Conservation (phyloP, 2,329 filamentous ascomycete genomes). For the Fusarium virguliforme region DNA sequence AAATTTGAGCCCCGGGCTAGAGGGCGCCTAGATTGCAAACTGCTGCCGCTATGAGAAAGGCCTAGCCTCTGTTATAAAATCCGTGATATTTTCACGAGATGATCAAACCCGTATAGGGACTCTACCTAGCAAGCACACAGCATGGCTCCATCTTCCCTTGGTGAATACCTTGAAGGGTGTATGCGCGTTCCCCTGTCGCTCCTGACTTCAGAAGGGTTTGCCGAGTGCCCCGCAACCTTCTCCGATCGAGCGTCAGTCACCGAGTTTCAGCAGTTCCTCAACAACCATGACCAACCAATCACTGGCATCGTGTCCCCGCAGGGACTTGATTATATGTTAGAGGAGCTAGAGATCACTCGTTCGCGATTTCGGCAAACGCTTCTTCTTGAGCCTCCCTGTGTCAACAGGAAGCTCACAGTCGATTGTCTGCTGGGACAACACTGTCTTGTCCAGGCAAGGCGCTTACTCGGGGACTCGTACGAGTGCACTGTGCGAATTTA, state of each 20-base stretch:
- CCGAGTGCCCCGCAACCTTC: constrained; percentile 19
- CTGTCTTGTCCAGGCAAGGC: constrained; percentile 12
- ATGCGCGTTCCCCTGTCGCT: constrained; percentile 18
- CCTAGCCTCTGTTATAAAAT: not conserved
- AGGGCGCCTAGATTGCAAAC: too few species aligned
- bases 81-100: not conserved
- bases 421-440: constrained; percentile 15
- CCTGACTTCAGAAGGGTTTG: constrained; percentile 27
- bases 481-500: constrained; percentile 18
- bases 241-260: constrained; percentile 7
- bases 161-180: constrained; percentile 21
- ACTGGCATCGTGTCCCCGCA: constrained; percentile 24
- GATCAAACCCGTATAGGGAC: not conserved
- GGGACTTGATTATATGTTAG: constrained; percentile 11
- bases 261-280: constrained; percentile 21
- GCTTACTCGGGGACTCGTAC: not conserved
- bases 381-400: not conserved
- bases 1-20: not conserved
- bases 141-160: not conserved
- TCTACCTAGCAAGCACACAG: not conserved
- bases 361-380: not conserved
- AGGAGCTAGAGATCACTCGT: constrained; percentile 1
- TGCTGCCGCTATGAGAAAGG: too few species aligned
- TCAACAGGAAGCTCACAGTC: constrained; percentile 1
- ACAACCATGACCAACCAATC: constrained; percentile 11